Evolutionary conservation across 805 yeast genomes (phyloP), one percentile per base, ranked within the genome.

Genomic region (Saccharomycopsis sp.): DNA sequence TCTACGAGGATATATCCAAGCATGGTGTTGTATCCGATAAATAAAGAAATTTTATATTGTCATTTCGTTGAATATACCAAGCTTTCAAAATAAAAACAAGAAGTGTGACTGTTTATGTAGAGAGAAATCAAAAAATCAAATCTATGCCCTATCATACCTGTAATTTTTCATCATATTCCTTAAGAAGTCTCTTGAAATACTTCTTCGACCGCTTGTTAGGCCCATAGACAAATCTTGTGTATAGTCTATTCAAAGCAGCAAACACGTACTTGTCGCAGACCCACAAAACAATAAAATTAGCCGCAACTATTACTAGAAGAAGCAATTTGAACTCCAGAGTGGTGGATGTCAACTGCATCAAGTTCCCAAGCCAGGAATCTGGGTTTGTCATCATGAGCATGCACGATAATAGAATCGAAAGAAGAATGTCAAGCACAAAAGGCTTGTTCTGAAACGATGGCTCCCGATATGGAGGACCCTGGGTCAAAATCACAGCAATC

Each of bases 401-500:
- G 0, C 77, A 61, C 15, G 92, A 84, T 8, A 83, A 59, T 3
- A 75, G 53, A 0, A 79, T 57, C 0, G 95, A 80, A 0, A 74
- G 59, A 0, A 74, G 62, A 48, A 88, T 75, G 54, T 91, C 89
- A 1, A 75, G 47, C 54, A 94, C 73, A 68, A 91, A 92, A 4
- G 96, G 96, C 9, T 63, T 54, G 65, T 87, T 94, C 61, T 82
- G 76, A 24, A 73, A 70, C 64, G 85, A 80, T 1, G 91, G 84
- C 66, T 89, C 86, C 57, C 99, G 78, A 70, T 90, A 94, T 20
- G 99, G 99, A 7, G 94, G 91, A 0, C 99, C 99, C 12, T 82
- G 88, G 18, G 96, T 87, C 59, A 94, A 74, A n/a, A 91, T 81
- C 34, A 89, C 72, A 0, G 97, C 97, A 56, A 84, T 79, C 57